phyloP scores from a whole-genome alignment of 306 rosid species.

The Rosa chinensis region DNA sequence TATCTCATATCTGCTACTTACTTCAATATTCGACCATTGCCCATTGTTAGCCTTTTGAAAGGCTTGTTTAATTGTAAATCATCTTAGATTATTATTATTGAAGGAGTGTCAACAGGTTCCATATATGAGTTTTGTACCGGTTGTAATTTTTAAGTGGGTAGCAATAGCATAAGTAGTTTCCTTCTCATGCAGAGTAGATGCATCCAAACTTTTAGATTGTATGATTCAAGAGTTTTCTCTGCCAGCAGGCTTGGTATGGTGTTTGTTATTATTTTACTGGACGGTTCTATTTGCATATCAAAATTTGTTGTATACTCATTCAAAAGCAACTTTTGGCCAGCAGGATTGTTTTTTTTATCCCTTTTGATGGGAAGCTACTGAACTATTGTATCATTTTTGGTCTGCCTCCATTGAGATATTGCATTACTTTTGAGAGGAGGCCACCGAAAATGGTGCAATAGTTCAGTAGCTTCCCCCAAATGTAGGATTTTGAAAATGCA shows the following conservation, averaged over 20 bases:
- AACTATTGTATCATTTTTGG: background rate
- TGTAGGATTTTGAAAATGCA: background rate
- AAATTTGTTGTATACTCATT: background rate
- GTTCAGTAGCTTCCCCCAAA: background rate
- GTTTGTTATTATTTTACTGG: background rate
- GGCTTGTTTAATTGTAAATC: slow-evolving; percentile 14
- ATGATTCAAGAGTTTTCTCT: background rate
- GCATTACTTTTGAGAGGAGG: background rate
- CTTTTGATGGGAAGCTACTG: background rate
- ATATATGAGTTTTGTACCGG: background rate
- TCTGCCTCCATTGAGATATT: background rate
- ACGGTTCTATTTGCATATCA: background rate
- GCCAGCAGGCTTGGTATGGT: background rate
- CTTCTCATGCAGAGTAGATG: background rate
- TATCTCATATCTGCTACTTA: slow-evolving; percentile 59
- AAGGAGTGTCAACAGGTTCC: slow-evolving; percentile 6
- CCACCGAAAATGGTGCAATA: background rate
- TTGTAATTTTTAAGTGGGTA: slow-evolving; percentile 27
- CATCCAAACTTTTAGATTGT: background rate
- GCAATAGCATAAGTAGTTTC: background rate
- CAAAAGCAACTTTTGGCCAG: background rate
- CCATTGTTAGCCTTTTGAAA: slow-evolving; percentile 41
- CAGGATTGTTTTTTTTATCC: background rate
- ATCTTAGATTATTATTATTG: slow-evolving; percentile 21
- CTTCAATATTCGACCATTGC: slow-evolving; percentile 57